Evolutionary conservation across 2,329 filamentous ascomycete species (phyloP).

Genomic region (Colletotrichum falcatum): DNA sequence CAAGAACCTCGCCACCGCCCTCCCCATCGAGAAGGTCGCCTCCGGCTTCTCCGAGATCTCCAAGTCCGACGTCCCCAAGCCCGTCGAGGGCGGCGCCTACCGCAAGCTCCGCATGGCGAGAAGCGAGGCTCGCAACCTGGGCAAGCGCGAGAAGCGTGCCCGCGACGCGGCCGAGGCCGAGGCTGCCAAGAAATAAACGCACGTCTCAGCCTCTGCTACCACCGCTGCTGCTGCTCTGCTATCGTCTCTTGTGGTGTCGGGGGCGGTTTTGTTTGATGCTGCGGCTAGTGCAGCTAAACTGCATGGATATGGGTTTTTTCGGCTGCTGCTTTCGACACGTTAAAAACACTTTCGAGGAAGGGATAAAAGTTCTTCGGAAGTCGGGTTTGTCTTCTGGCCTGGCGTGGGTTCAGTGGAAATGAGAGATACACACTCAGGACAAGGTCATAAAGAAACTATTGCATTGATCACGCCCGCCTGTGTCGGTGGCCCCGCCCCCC

Average conservation of each 20-base stretch:
- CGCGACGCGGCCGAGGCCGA: constrained; percentile 89
- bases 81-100: constrained; percentile 87
- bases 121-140: constrained; percentile 83
- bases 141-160: constrained; percentile 92
- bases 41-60: constrained; percentile 79
- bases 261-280: constrained; percentile 36
- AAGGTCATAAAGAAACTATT: constrained; percentile 42
- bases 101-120: constrained; percentile 85
- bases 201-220: constrained; percentile 31
- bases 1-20: constrained; percentile 65
- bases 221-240: constrained; percentile 28
- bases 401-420: constrained; percentile 38
- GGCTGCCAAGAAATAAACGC: constrained; percentile 84
- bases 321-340: constrained; percentile 40
- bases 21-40: constrained; percentile 80
- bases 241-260: constrained; percentile 40
- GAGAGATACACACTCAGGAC: constrained; percentile 41
- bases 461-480: constrained; percentile 37
- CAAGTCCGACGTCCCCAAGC: constrained; percentile 83
- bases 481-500: constrained; percentile 1
- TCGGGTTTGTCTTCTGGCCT: constrained; percentile 38
- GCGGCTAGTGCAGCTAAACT: constrained; percentile 36
- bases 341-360: constrained; percentile 38
- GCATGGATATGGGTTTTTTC: constrained; percentile 38
- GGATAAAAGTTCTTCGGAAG: constrained; percentile 34